A percentile compares a stretch with the other conserved stretches of the same genome.
Evolutionary conservation across 768 basidiomycete genomes (phyloP).

Genomic region (Suillus americanus): DNA sequence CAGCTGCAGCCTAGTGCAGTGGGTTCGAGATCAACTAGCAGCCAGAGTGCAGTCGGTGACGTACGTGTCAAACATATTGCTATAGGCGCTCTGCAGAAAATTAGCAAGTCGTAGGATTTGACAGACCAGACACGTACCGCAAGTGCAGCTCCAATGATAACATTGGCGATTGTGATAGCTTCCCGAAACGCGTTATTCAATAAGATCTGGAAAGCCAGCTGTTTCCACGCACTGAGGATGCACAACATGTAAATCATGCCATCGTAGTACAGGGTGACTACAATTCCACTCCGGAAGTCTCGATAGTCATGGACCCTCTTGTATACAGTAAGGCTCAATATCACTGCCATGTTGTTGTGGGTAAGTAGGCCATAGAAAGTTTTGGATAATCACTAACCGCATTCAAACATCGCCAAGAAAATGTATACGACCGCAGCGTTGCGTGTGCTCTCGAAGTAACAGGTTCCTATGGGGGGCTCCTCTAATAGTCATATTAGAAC

Average conservation of each 20-base stretch:
- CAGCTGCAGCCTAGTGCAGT: constrained; percentile 15
- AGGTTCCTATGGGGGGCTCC: neutral
- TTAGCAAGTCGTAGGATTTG: neutral
- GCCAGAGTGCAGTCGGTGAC: neutral
- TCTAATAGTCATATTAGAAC: neutral
- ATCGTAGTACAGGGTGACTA: constrained; percentile 16
- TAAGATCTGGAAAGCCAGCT: neutral
- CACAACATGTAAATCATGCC: constrained; percentile 18
- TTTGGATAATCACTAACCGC: neutral
- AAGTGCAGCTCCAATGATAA: constrained; percentile 8
- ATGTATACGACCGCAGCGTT: neutral
- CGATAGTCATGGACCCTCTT: constrained; percentile 4
- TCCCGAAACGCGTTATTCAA: neutral
- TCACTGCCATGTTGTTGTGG: neutral
- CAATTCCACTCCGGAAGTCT: constrained; percentile 9
- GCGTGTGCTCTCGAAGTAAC: neutral
- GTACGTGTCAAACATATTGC: neutral
- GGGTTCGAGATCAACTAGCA: neutral
- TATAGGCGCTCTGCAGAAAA: neutral
- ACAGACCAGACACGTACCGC: constrained; percentile 4
- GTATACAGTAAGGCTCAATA: constrained; percentile 1
- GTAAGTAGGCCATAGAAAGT: neutral
- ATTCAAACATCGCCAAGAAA: neutral
- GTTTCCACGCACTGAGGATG: constrained; percentile 13
- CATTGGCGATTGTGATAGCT: constrained; percentile 19